Conservation (phyloP, 441 rosid species). For the Isatis lusitanica region DNA sequence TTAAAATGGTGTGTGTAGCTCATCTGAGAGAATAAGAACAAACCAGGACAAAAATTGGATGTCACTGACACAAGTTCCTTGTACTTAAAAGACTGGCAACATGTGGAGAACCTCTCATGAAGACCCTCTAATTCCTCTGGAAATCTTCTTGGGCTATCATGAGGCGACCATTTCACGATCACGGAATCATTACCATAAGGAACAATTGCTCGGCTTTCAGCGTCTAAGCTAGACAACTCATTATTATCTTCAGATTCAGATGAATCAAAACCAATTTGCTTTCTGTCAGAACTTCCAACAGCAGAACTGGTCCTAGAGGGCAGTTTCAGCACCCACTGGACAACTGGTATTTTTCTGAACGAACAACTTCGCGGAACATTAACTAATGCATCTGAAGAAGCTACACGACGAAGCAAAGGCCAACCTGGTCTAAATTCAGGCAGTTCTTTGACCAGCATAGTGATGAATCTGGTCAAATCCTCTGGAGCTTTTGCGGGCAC, state of each 20-base stretch:
- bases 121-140: slow-evolving; percentile 50
- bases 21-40: slow-evolving; percentile 29
- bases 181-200: slow-evolving; percentile 37
- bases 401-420: slow-evolving; percentile 50
- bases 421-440: slow-evolving; percentile 61
- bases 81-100: slow-evolving; percentile 53
- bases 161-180: slow-evolving; percentile 35
- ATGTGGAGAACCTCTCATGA: slow-evolving; percentile 56
- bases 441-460: slow-evolving; percentile 38
- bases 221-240: slow-evolving; percentile 21
- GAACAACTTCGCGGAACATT: slow-evolving; percentile 34
- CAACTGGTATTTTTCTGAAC: slow-evolving; percentile 56
- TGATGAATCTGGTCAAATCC: slow-evolving; percentile 34
- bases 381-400: slow-evolving; percentile 33
- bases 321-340: slow-evolving; percentile 60
- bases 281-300: slow-evolving; percentile 27
- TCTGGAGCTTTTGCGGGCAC: slow-evolving; percentile 42
- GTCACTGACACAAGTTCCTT: slow-evolving; percentile 56
- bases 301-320: slow-evolving; percentile 46
- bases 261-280: slow-evolving; percentile 32
- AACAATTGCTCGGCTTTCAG: slow-evolving; percentile 59
- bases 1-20: neutral
- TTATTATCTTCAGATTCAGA: slow-evolving; percentile 19
- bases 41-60: slow-evolving; percentile 50
- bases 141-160: slow-evolving; percentile 27